A percentile compares a stretch with the other conserved stretches of the same genome.
These are phyloP conservation scores for Globisporangium paroecandrum DNA, from an alignment of 352 stramenopile genomes.

Conservation along the genomic window DNA sequence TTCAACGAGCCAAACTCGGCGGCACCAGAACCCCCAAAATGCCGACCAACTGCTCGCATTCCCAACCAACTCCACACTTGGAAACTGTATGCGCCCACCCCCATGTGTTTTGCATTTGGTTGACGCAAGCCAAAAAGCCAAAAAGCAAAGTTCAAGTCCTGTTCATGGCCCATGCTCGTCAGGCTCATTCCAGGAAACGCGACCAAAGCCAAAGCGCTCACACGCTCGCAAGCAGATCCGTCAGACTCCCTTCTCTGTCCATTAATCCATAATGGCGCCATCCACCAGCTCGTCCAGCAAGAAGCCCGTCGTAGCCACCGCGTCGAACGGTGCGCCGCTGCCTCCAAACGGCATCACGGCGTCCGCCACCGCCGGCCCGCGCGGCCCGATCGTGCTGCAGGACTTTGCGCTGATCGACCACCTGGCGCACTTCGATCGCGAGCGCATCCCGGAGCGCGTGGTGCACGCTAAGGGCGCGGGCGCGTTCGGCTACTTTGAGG, in stretches of 20 bases:
- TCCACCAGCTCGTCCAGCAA: not conserved
- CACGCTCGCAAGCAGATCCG: not conserved
- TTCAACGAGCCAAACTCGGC: not conserved
- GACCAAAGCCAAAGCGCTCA: not conserved
- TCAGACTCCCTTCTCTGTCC: not conserved
- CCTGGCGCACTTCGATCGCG: conserved; percentile 90
- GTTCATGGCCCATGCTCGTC: not conserved
- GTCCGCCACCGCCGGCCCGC: conserved; percentile 58
- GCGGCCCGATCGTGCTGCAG: conserved; percentile 65
- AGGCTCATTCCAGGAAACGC: conserved; percentile 1
- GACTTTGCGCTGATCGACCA: conserved; percentile 89
- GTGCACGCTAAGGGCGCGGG: conserved; percentile 89
- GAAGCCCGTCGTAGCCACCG: conserved; percentile 14
- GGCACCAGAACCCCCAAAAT: conserved; percentile 6
- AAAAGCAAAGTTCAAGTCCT: conserved; percentile 12
- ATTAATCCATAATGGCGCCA: conserved; percentile 1
- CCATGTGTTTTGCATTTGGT: conserved; percentile 4
- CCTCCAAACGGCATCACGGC: conserved; percentile 62
- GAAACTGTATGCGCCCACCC: not conserved
- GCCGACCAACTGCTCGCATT: not conserved
- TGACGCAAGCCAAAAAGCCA: conserved; percentile 10
- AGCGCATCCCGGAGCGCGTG: conserved; percentile 90
- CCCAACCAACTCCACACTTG: conserved; percentile 6
- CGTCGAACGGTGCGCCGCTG: conserved; percentile 59
- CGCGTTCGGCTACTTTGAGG: conserved; percentile 91